Base-by-base conservation (phyloP, 805 yeast species). In the Brettanomyces anomalus region DNA sequence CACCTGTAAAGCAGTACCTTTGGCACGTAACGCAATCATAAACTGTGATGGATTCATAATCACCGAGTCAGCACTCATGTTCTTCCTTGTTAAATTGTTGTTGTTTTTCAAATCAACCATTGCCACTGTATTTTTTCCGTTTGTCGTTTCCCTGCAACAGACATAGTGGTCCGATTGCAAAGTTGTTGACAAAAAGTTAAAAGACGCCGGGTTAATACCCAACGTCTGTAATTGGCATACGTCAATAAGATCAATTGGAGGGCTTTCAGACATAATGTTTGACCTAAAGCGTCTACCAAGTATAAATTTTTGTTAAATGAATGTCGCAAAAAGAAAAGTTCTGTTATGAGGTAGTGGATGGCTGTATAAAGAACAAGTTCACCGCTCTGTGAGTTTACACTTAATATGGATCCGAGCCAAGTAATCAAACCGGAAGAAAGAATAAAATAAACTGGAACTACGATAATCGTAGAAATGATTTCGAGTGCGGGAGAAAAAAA, bases 211-310 rank as follows among this genome's bases (percentile, higher is more conserved):
- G 61, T 80, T 83, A 60, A 93, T 85, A 47, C 96, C 96, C 65
- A 88, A 68, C 48, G 81, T 68, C 47, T 94, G 77, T 66, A 93
- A 79, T 71, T 85, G 95, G 56, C 88, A 78, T 69, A 88, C 81
- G 72, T 90, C 97, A 56, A 95, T 89, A 69, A 90, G 88, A 69
- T 90, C 95, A 68, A 90, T 90, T 52, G 98, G 98, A 54, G 94
- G 82, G 39, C 54, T 56, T 61, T 87, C 96, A 20, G 62, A 54
- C 65, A 61, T 60, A 7, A 11, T 32, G 15, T n/a, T 16, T 32
- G 34, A 24, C 28, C 28, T 11, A 13, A 15, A 32, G 18, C 18
- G 18, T 32, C 18, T 14, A 8, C 18, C 35, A 16, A 32, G 18
- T 16, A 32, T 32, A 32, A 14, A 32, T 32, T n/a, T 15, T 6